Base-by-base conservation (phyloP, 768 basidiomycete species). In the Podaxis sp. region DNA sequence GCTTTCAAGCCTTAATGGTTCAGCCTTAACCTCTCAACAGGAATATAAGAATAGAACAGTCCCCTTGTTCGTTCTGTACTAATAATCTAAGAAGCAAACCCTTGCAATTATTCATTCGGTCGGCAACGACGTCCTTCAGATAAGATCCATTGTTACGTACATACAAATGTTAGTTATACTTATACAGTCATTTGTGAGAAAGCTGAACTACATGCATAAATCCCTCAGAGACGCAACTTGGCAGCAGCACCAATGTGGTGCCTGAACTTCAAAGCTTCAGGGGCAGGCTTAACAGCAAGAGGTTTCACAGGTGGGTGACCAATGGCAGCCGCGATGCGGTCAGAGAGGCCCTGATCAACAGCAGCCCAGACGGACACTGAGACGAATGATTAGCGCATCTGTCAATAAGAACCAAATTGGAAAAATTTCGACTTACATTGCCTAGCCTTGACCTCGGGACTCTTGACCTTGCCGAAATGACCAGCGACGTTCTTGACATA, bases 331-430 rank as follows among this genome's bases (percentile, higher is more conserved):
- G 93, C 92, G 67, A 98, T 80, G 64, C 90, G 83, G 74, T 91
- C 86, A 3, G 87, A 87, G 38, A 96, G 78, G 11, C 76, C 80
- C 70, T 91, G 89, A 72, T 90, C 84, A 61, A 97, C 87, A 56
- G 85, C 86, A 46, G 91, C 87, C 84, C 89, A 95, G 64, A 90
- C 88, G 30, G 88, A 83, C 41, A 93, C 90, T 91, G 57, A 0
- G 48, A n/a, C 20, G 52, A 40, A 48, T 61, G 4, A 28, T n/a
- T 28, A 13, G 20, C 49, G n/a, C 36, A 40, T 40, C 20, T 52
- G 36, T 51, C 33, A 33, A 26, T 54, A n/a, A n/a, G 5, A 63
- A 46, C 8, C 40, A 56, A 2, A 33, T 49, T 8, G 33, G 22
- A 26, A 56, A 60, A 5, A 56, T 22, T 36, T 12, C 22, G 20